A percentile compares a stretch with the other conserved stretches of the same genome.
Evolutionary conservation across 176 grass and related monocot species (phyloP).

Genomic region (Neostapfia colusana): DNA sequence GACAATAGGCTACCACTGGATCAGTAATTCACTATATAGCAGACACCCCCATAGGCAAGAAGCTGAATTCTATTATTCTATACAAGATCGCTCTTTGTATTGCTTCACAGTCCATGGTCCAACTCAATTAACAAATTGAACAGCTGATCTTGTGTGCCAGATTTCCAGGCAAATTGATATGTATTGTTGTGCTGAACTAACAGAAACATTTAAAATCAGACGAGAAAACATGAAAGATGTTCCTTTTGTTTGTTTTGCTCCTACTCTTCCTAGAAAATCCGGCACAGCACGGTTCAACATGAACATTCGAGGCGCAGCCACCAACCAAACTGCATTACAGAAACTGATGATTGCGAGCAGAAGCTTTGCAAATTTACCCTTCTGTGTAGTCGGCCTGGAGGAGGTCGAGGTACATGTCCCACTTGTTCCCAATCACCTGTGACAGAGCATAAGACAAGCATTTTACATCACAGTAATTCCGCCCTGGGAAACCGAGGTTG

Average conservation of each 20-base stretch:
- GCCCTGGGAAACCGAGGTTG: not conserved
- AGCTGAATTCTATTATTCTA: too few relatives aligned
- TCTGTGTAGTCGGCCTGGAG: constrained; percentile 90
- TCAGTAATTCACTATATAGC: not conserved
- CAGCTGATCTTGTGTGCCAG: not conserved
- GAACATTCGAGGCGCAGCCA: not conserved
- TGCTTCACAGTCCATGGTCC: not conserved
- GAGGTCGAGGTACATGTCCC: constrained; percentile 92
- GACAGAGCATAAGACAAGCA: not conserved
- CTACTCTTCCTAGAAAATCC: not conserved
- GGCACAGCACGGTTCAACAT: not conserved
- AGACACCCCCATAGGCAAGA: not conserved
- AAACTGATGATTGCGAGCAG: not conserved
- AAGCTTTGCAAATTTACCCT: constrained; percentile 52
- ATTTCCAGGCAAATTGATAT: not conserved
- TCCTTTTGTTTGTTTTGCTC: not conserved
- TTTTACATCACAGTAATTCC: not conserved
- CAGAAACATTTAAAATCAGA: not conserved
- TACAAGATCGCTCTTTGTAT: too few relatives aligned
- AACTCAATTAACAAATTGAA: not conserved
- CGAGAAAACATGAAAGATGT: not conserved
- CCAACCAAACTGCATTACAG: constrained; percentile 4
- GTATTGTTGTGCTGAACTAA: not conserved
- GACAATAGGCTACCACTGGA: not conserved
- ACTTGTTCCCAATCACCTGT: constrained; percentile 98